A percentile compares a stretch with the other conserved stretches of the same genome.
phyloP scores from a whole-genome alignment of 305 asterid genomes.

The Plantago lanceolata region DNA sequence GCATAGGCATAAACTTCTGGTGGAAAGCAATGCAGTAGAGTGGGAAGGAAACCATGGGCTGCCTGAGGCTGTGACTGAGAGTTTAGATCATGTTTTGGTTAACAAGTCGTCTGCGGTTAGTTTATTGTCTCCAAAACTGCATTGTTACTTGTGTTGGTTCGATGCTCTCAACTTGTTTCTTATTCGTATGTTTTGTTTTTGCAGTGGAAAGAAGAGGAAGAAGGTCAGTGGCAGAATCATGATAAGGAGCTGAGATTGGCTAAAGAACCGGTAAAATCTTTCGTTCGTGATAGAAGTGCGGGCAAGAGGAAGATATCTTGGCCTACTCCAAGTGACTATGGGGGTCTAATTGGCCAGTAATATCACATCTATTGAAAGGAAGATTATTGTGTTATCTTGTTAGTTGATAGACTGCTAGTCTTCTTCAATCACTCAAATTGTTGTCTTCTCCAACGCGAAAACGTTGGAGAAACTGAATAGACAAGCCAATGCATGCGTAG shows the following conservation, averaged over 20 bases:
- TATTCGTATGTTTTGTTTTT: conserved; percentile 10
- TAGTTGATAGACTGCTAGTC: too few species aligned
- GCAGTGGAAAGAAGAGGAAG: conserved; percentile 28
- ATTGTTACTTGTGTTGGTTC: conserved; percentile 7
- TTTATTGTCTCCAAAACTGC: not conserved
- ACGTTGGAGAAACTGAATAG: too few species aligned
- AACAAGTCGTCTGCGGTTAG: conserved; percentile 24
- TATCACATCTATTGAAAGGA: too few species aligned
- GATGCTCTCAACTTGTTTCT: not conserved
- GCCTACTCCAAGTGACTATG: conserved; percentile 33
- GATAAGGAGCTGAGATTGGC: conserved; percentile 16
- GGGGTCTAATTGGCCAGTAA: conserved; percentile 27
- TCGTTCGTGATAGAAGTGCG: conserved; percentile 19
- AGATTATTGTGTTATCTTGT: too few species aligned
- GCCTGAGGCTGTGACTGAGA: conserved; percentile 15
- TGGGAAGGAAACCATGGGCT: conserved; percentile 16
- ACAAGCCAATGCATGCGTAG: too few species aligned
- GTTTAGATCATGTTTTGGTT: conserved; percentile 17
- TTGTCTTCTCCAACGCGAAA: too few species aligned
- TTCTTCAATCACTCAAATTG: too few species aligned
- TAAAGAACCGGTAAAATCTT: conserved; percentile 19
- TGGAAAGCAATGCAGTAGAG: conserved; percentile 21
- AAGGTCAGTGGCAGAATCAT: conserved; percentile 12
- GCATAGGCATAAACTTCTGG: conserved; percentile 31
- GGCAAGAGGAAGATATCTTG: conserved; percentile 32